Percentiles rank a stretch among this genome's conserved stretches.
Conservation (phyloP, 2,329 filamentous ascomycete species). For the Bipolaris cookei region DNA sequence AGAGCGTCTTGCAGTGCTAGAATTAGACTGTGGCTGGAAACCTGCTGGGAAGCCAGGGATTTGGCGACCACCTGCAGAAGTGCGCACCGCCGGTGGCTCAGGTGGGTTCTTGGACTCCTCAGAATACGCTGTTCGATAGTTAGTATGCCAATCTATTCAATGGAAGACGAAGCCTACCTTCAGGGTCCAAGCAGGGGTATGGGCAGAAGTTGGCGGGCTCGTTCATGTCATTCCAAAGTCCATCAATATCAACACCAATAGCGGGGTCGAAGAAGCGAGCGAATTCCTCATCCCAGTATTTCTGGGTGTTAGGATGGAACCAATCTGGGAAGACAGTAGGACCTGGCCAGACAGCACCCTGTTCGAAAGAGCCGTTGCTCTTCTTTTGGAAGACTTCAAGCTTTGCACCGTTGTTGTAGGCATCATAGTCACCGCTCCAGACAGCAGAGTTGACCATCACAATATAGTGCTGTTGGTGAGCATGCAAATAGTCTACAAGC, state of each 20-base stretch:
- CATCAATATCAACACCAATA: slow-evolving; percentile 75
- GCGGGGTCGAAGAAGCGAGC: slow-evolving; percentile 67
- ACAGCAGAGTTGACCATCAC: slow-evolving; percentile 80
- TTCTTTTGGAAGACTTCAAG: slow-evolving; percentile 60
- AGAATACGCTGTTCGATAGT: slow-evolving; percentile 39
- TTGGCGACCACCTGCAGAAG: slow-evolving; percentile 61
- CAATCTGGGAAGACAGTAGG: slow-evolving; percentile 76
- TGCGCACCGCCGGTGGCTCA: slow-evolving; percentile 66
- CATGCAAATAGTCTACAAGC: slow-evolving; percentile 70
- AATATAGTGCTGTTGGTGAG: slow-evolving; percentile 71
- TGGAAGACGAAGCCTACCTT: slow-evolving; percentile 19
- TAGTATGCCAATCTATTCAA: background rate
- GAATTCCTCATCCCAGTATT: slow-evolving; percentile 75
- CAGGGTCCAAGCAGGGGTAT: slow-evolving; percentile 57
- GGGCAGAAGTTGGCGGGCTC: slow-evolving; percentile 46
- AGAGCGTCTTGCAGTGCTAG: slow-evolving; percentile 24
- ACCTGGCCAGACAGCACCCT: slow-evolving; percentile 79
- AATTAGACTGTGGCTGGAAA: slow-evolving; percentile 63
- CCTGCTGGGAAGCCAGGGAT: slow-evolving; percentile 73
- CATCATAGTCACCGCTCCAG: slow-evolving; percentile 53
- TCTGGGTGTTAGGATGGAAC: slow-evolving; percentile 69
- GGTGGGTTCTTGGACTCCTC: slow-evolving; percentile 62
- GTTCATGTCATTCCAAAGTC: slow-evolving; percentile 63
- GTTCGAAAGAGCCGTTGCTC: slow-evolving; percentile 62
- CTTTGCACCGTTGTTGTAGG: slow-evolving; percentile 67